Percentiles rank a stretch among this genome's conserved stretches.
Conservation (phyloP, 768 basidiomycete genomes). For the Tulasnella sp. region DNA sequence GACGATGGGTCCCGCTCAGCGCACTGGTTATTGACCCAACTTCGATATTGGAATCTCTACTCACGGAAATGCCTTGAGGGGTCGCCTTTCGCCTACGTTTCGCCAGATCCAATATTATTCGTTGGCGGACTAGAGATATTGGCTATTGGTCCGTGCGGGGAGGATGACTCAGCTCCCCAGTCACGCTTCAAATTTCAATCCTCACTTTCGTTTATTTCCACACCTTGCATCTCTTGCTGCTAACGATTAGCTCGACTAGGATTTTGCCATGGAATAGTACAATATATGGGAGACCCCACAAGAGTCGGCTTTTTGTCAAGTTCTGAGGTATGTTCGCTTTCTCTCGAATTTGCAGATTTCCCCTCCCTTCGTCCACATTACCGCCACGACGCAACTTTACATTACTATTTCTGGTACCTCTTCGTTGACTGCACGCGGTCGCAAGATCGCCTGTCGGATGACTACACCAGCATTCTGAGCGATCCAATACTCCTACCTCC, state of each 20-base stretch:
- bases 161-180: no score
- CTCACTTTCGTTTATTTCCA: no score
- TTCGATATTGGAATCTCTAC: not conserved
- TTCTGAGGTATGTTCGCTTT: not conserved
- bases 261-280: no score
- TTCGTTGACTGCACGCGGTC: slow-evolving; percentile 5
- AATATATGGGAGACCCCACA: not conserved
- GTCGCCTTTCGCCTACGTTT: no score
- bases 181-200: no score
- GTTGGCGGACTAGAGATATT: no score
- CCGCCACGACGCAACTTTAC: not conserved
- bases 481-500: not conserved
- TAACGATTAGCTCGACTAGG: no score
- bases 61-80: not conserved
- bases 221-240: no score
- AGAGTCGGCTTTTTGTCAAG: not conserved
- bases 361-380: not conserved
- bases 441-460: not conserved
- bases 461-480: slow-evolving; percentile 2
- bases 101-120: no score
- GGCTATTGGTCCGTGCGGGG: no score
- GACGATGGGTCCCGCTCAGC: not conserved
- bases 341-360: no score
- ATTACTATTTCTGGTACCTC: slow-evolving; percentile 13
- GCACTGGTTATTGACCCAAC: no score